Conservation (phyloP, 225 moss, liverwort and hornwort genomes). For the Thuidium tamariscinum region DNA sequence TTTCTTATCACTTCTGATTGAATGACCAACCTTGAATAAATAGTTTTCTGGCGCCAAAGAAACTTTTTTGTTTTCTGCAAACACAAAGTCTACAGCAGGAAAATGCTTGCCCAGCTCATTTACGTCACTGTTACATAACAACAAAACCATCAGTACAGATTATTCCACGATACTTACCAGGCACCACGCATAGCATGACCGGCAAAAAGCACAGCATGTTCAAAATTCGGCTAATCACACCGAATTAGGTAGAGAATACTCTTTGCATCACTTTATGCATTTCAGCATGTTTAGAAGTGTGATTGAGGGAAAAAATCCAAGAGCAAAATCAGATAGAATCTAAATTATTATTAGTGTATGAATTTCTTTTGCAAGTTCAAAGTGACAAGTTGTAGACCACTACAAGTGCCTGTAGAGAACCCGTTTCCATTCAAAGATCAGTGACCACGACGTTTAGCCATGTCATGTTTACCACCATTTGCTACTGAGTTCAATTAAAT, state of each 20-base stretch:
- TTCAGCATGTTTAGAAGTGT: background rate
- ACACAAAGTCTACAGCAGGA: conserved; percentile 66
- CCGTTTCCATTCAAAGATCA: background rate
- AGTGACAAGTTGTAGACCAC: background rate
- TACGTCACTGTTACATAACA: conserved; percentile 32
- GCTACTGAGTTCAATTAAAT: background rate
- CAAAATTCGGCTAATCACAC: background rate
- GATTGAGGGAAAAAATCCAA: background rate
- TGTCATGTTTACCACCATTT: background rate
- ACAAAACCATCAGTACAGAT: background rate
- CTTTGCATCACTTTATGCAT: background rate
- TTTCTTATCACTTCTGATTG: background rate
- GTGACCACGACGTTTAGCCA: background rate
- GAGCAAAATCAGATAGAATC: background rate
- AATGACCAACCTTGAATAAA: conserved; percentile 62
- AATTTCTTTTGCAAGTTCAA: background rate
- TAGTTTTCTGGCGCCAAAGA: conserved; percentile 86
- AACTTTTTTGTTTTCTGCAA: conserved; percentile 44
- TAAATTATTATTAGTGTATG: background rate
- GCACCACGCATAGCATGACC: background rate
- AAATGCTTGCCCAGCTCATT: conserved; percentile 53
- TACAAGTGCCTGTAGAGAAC: background rate
- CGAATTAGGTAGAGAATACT: background rate
- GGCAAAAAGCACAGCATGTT: background rate
- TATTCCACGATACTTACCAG: background rate